Conservation (phyloP, 768 basidiomycete genomes). For the Pleurotus tuoliensis region DNA sequence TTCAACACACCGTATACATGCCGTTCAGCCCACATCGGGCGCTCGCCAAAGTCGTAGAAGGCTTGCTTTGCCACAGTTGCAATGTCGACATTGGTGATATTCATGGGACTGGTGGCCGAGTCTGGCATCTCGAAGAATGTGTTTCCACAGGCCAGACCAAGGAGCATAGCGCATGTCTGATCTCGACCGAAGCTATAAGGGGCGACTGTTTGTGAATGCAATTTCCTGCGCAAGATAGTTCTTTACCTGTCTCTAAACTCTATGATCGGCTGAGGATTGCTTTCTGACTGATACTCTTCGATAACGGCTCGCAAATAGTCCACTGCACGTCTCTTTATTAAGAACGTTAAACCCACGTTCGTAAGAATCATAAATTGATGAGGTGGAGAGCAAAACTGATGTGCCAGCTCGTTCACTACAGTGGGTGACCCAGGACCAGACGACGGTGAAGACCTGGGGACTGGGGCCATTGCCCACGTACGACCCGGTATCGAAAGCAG, state of each 20-base stretch:
- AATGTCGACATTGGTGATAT: conserved; percentile 56
- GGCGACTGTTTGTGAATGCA: conserved; percentile 6
- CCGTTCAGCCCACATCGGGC: conserved; percentile 78
- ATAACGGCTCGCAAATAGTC: conserved; percentile 82
- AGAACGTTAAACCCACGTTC: conserved; percentile 79
- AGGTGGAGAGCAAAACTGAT: conserved; percentile 72
- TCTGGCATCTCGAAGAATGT: conserved; percentile 66
- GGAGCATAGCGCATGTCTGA: conserved; percentile 88
- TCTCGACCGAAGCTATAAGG: conserved; percentile 78
- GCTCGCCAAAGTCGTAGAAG: conserved; percentile 82
- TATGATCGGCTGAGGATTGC: conserved; percentile 72
- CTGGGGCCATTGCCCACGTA: conserved; percentile 78
- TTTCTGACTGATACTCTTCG: conserved; percentile 76
- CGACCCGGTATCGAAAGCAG: conserved; percentile 76
- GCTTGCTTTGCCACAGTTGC: conserved; percentile 75
- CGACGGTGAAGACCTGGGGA: conserved; percentile 32
- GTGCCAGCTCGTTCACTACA: conserved; percentile 74
- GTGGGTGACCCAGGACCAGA: conserved; percentile 46
- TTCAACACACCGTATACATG: conserved; percentile 60
- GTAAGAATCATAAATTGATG: conserved; percentile 85
- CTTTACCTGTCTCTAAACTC: conserved; percentile 76
- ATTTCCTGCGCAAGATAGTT: background rate
- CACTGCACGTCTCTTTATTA: conserved; percentile 77
- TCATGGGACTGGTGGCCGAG: conserved; percentile 32
- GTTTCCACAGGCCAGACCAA: conserved; percentile 83